phyloP scores from a whole-genome alignment of 2,329 filamentous ascomycete species.

The Zymoseptoria brevis region DNA sequence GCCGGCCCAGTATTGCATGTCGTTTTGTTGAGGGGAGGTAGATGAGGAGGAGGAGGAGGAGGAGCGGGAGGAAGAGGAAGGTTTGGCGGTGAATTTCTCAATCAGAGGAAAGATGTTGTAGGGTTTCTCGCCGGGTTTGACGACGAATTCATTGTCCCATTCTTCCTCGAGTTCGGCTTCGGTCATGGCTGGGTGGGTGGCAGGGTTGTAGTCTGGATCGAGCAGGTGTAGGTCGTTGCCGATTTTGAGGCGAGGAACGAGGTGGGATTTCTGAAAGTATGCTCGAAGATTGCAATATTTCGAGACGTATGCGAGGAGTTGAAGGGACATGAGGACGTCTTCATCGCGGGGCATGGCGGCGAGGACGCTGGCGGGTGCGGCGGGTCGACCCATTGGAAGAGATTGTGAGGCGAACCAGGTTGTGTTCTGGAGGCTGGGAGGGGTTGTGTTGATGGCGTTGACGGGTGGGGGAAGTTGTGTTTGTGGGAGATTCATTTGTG shows the following conservation, averaged over 20 bases:
- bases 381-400: conserved; percentile 21
- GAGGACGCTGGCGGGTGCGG: conserved; percentile 55
- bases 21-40: conserved; percentile 27
- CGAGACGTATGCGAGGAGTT: conserved; percentile 92
- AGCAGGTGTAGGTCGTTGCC: conserved; percentile 73
- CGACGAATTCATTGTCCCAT: conserved; percentile 78
- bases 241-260: conserved; percentile 87
- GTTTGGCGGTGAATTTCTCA: conserved; percentile 90
- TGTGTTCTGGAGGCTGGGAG: conserved; percentile 59
- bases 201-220: conserved; percentile 56
- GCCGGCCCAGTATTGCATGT: conserved; percentile 99
- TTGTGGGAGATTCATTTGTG: conserved; percentile 22
- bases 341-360: conserved; percentile 94
- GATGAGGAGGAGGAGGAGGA: conserved; percentile 4
- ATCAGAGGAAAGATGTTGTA: conserved; percentile 92
- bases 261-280: conserved; percentile 91
- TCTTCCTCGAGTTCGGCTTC: conserved; percentile 59
- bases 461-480: conserved; percentile 43
- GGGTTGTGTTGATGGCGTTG: conserved; percentile 61
- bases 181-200: conserved; percentile 27
- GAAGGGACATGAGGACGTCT: conserved; percentile 95
- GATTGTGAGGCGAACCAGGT: conserved; percentile 23
- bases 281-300: conserved; percentile 95
- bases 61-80: conserved; percentile 53
- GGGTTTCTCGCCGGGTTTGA: conserved; percentile 23